Conservation (phyloP, 108 stramenopile species). For the Cylindrotheca fusiformis region DNA sequence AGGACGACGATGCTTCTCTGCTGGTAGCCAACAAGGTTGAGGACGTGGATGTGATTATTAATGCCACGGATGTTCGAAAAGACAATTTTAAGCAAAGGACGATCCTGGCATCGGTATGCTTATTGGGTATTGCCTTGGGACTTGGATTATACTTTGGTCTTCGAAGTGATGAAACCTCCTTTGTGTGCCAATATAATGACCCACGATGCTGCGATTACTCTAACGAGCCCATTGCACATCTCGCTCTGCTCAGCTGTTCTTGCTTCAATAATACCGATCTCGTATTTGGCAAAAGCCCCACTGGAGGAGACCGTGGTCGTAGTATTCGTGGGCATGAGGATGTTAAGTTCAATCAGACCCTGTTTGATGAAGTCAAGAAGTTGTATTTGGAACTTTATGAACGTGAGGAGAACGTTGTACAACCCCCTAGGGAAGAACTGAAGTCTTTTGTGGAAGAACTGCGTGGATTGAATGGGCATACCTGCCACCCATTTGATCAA, state of each 20-base stretch:
- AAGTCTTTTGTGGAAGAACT: too few species aligned
- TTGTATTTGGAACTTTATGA: too few species aligned
- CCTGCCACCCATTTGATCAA: too few species aligned
- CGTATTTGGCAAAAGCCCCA: too few species aligned
- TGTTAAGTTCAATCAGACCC: too few species aligned
- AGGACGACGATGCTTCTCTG: background rate
- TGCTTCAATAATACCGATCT: background rate
- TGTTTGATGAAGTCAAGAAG: too few species aligned
- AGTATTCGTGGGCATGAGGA: too few species aligned
- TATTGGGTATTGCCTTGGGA: background rate
- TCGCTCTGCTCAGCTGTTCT: background rate
- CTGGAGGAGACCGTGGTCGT: too few species aligned
- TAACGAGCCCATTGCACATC: background rate
- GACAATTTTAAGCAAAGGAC: background rate
- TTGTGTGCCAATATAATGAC: background rate
- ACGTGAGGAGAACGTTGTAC: too few species aligned
- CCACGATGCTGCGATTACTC: background rate
- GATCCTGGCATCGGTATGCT: background rate
- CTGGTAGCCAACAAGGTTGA: background rate
- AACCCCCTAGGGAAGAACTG: too few species aligned
- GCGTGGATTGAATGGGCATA: too few species aligned
- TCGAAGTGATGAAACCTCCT: background rate
- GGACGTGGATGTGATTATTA: background rate
- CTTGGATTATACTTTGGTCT: background rate
- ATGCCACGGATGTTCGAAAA: background rate